Conservation (phyloP, 73 alveolate species). For the Paraurostyla sp. region DNA sequence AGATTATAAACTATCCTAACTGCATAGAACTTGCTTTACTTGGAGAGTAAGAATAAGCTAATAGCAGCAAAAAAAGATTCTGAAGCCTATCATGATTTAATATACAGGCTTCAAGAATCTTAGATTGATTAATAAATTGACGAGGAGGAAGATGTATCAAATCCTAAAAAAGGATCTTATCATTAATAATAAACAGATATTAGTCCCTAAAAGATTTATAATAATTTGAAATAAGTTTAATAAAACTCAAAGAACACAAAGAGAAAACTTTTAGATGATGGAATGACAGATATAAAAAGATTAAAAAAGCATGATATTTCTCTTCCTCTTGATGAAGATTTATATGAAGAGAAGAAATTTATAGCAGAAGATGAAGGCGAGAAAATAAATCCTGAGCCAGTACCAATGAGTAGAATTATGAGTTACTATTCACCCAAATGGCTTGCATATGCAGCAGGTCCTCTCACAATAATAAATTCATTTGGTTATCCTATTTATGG, state of each 20-base stretch:
- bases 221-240: no score
- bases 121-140: background rate
- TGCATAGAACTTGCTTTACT: constrained; percentile 71
- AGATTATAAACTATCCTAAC: constrained; percentile 79
- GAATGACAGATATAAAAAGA: no score
- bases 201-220: no score
- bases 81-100: background rate
- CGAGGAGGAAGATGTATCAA: background rate
- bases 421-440: constrained; percentile 10
- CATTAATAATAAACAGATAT: background rate
- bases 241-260: no score
- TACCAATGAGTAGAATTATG: constrained; percentile 27
- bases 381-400: background rate
- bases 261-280: no score
- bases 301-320: no score
- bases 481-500: constrained; percentile 8
- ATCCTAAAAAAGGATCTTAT: background rate
- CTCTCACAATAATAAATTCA: background rate
- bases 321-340: no score
- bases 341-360: no score
- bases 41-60: background rate
- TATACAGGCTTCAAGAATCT: background rate
- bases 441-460: background rate
- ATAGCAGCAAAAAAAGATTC: constrained; percentile 10
- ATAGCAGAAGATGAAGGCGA: background rate